Base-by-base conservation (phyloP, 2,329 filamentous ascomycete genomes). In the Penicillium vulpinum region DNA sequence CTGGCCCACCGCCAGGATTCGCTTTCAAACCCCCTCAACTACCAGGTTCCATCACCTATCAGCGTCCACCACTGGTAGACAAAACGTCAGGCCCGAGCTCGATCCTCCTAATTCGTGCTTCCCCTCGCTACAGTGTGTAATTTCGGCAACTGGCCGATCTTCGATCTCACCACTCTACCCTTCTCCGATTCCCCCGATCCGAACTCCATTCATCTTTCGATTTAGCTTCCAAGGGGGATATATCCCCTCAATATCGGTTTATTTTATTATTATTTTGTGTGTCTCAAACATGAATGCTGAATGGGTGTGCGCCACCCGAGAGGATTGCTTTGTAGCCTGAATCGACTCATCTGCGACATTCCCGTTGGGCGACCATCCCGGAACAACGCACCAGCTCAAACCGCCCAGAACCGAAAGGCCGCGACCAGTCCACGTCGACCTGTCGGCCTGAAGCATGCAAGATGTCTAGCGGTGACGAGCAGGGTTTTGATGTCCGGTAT, bases 381-480 rank as follows among this genome's bases (percentile, higher is more conserved):
- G 71, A 70, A 72, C 72, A 75, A 71, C 73, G 62, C 73, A 75
- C 74, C 71, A 67, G 56, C 52, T 61, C 60, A 69, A 66, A 59
- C 61, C 63, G 63, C 65, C 61, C 63, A 63, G 59, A 65, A 62
- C 63, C 64, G 65, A 64, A 65, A 65, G 59, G 62, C 65, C 64
- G 57, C 62, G 64, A 59, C 67, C 68, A 69, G 66, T 67, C 68
- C 67, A 67, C 61, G 62, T 66, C 67, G 65, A 62, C 52, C 51
- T 51, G 49, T 62, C 58, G 63, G 66, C 62, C 64, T 64, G 62
- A 67, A 70, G 68, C 61, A 71, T 71, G 70, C 75, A 76, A 73
- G 64, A 78, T 78, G 76, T 72, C 76, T 70, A 73, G 73, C 66
- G 67, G 74, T 72, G 67, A 72, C 67, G 70, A 77, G 62, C 74